A percentile compares a stretch with the other conserved stretches of the same genome.
Evolutionary conservation across 2,329 filamentous ascomycete genomes (phyloP).

Genomic region (Tolypocladium ophioglossoides): DNA sequence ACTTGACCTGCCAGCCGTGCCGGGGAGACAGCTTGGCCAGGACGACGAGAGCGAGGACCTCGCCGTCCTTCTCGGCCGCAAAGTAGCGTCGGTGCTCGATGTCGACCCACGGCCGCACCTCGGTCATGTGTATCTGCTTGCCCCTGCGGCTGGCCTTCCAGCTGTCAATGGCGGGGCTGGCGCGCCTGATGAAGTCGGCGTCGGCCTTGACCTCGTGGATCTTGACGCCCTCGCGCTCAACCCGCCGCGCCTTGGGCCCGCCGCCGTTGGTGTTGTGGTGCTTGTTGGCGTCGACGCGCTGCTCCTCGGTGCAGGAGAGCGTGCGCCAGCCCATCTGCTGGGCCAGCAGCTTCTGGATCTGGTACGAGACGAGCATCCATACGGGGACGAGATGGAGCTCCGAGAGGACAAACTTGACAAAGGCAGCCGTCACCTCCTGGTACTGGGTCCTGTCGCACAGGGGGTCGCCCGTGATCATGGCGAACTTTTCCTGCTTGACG

Average conservation of each 20-base stretch:
- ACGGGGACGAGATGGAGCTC: slow-evolving; percentile 64
- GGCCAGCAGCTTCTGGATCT: slow-evolving; percentile 70
- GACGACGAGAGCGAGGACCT: slow-evolving; percentile 67
- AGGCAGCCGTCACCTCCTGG: slow-evolving; percentile 59
- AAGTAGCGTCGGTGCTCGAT: slow-evolving; percentile 76
- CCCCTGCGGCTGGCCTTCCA: slow-evolving; percentile 78
- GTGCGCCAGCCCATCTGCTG: slow-evolving; percentile 78
- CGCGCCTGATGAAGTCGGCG: slow-evolving; percentile 56
- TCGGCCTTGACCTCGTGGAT: slow-evolving; percentile 63
- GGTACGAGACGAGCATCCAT: slow-evolving; percentile 79
- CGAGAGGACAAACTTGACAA: slow-evolving; percentile 64
- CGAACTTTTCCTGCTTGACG: slow-evolving; percentile 64
- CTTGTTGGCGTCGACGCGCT: slow-evolving; percentile 71
- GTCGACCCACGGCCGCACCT: slow-evolving; percentile 83
- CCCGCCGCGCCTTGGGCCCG: slow-evolving; percentile 66
- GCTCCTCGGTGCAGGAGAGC: slow-evolving; percentile 78
- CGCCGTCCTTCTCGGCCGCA: slow-evolving; percentile 64
- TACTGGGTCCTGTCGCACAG: slow-evolving; percentile 75
- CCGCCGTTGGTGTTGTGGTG: slow-evolving; percentile 47
- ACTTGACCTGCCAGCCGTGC: slow-evolving; percentile 91
- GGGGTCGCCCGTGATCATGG: slow-evolving; percentile 78
- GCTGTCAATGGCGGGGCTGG: slow-evolving; percentile 62
- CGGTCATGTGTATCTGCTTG: slow-evolving; percentile 78
- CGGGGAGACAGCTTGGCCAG: slow-evolving; percentile 70
- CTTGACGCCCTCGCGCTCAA: slow-evolving; percentile 75